Conservation (phyloP, 2,329 filamentous ascomycete species). For the Colletotrichum cereale region DNA sequence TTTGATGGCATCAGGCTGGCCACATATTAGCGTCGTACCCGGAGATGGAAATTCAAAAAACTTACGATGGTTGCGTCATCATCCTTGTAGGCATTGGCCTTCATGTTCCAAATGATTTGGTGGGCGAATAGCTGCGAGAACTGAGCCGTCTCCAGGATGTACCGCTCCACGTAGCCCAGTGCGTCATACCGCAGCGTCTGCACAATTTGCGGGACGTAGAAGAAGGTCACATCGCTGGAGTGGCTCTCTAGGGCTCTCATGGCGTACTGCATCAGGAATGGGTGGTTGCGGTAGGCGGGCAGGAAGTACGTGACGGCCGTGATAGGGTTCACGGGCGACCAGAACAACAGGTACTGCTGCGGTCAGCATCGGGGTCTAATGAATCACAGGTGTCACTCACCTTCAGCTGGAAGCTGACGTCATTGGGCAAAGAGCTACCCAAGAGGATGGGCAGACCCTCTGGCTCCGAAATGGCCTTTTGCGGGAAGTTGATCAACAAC, state of each 20-base stretch:
- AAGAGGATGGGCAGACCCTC: conserved; percentile 87
- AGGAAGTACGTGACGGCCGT: conserved; percentile 94
- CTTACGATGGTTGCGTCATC: conserved; percentile 88
- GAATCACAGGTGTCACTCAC: conserved; percentile 54
- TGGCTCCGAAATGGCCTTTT: conserved; percentile 83
- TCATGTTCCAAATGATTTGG: conserved; percentile 99
- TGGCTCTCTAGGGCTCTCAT: conserved; percentile 96
- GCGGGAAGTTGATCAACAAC: conserved; percentile 84
- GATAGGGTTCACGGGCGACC: conserved; percentile 92
- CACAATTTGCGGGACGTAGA: conserved; percentile 98
- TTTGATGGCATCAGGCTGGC: conserved; percentile 88
- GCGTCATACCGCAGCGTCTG: conserved; percentile 94
- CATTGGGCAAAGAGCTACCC: conserved; percentile 79
- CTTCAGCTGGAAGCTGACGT: conserved; percentile 88
- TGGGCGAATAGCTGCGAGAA: conserved; percentile 99
- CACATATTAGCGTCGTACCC: conserved; percentile 41
- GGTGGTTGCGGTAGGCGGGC: conserved; percentile 90
- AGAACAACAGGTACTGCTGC: conserved; percentile 85
- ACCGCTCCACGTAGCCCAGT: conserved; percentile 94
- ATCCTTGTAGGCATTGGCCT: conserved; percentile 98
- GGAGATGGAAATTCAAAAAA: conserved; percentile 39
- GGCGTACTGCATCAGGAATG: conserved; percentile 95
- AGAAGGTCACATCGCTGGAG: conserved; percentile 97
- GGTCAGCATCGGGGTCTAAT: conserved; percentile 45
- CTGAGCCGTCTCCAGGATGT: conserved; percentile 96